Evolutionary conservation across 805 yeast species (phyloP).

Genomic region (Candida boleticola): DNA sequence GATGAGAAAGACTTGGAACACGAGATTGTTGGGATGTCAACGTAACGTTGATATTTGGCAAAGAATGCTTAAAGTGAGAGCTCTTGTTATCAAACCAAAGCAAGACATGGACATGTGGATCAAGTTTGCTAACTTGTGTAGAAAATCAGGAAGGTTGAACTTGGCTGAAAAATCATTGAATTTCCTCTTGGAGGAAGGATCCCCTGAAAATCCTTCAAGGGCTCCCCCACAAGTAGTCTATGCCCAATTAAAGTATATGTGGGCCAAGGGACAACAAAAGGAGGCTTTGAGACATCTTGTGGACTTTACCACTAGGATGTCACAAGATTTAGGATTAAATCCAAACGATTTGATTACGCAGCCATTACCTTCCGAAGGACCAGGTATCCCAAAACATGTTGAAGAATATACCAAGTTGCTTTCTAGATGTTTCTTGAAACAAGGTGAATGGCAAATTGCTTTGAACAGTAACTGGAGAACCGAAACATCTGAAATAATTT

Average conservation of each 20-base stretch:
- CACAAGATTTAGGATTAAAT: conserved; percentile 81
- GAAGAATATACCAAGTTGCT: conserved; percentile 79
- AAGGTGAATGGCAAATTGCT: conserved; percentile 97
- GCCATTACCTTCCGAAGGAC: conserved; percentile 71
- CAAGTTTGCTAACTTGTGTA: conserved; percentile 91
- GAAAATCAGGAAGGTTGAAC: conserved; percentile 90
- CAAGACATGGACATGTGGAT: conserved; percentile 98
- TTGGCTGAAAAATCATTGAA: conserved; percentile 90
- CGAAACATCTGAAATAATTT: conserved; percentile 72
- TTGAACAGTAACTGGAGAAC: conserved; percentile 77
- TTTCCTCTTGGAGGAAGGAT: conserved; percentile 71
- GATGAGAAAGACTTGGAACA: conserved; percentile 91
- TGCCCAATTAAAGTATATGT: conserved; percentile 93
- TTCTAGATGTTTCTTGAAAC: conserved; percentile 93
- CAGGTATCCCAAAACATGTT: conserved; percentile 71
- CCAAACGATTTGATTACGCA: conserved; percentile 86
- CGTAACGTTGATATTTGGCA: conserved; percentile 99
- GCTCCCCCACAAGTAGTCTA: conserved; percentile 97
- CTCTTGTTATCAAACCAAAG: conserved; percentile 89
- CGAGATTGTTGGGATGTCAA: conserved; percentile 89
- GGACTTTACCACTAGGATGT: conserved; percentile 88
- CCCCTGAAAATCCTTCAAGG: conserved; percentile 60
- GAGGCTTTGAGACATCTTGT: conserved; percentile 85
- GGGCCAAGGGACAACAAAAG: conserved; percentile 89
- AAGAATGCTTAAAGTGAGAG: conserved; percentile 87